Percentiles rank a stretch among this genome's conserved stretches.
Evolutionary conservation across 1,139 yeast genomes (phyloP).

Genomic region (Schwanniomyces etchellsii): DNA sequence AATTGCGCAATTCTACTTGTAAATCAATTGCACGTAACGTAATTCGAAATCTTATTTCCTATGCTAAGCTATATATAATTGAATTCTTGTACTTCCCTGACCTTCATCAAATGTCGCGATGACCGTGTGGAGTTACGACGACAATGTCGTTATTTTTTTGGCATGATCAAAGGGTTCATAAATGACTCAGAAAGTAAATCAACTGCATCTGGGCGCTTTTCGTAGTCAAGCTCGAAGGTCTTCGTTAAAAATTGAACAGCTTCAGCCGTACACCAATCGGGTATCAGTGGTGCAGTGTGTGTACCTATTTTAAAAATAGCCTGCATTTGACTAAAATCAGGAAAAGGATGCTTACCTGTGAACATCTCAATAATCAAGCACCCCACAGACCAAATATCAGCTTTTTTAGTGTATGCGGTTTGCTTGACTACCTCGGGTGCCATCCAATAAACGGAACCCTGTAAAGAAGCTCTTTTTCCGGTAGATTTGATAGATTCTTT

Average conservation of each 20-base stretch:
- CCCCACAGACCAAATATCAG: slow-evolving; percentile 95
- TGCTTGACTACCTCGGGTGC: slow-evolving; percentile 97
- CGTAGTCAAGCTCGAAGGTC: slow-evolving; percentile 73
- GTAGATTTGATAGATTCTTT: slow-evolving; percentile 20
- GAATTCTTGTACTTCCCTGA: too few relatives aligned
- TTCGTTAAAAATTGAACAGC: slow-evolving; percentile 61
- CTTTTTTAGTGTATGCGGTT: slow-evolving; percentile 80
- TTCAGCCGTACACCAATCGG: slow-evolving; percentile 67
- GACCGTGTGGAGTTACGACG: slow-evolving; percentile 1
- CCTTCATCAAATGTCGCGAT: slow-evolving; percentile 1
- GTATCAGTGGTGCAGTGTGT: slow-evolving; percentile 68
- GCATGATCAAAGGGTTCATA: slow-evolving; percentile 45
- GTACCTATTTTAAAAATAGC: slow-evolving; percentile 92
- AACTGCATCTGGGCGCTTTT: slow-evolving; percentile 67
- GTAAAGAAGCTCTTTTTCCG: slow-evolving; percentile 73
- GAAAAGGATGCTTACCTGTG: slow-evolving; percentile 92
- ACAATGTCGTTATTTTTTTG: slow-evolving; percentile 18
- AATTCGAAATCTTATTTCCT: too few relatives aligned
- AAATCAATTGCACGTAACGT: too few relatives aligned
- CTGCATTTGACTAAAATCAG: slow-evolving; percentile 92
- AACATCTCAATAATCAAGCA: slow-evolving; percentile 91
- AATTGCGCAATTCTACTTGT: too few relatives aligned
- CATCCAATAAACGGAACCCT: slow-evolving; percentile 98
- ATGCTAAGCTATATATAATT: too few relatives aligned
- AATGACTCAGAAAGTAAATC: slow-evolving; percentile 62